Base-by-base conservation (phyloP, 257 asterid genomes). In the Anisodus acutangulus region DNA sequence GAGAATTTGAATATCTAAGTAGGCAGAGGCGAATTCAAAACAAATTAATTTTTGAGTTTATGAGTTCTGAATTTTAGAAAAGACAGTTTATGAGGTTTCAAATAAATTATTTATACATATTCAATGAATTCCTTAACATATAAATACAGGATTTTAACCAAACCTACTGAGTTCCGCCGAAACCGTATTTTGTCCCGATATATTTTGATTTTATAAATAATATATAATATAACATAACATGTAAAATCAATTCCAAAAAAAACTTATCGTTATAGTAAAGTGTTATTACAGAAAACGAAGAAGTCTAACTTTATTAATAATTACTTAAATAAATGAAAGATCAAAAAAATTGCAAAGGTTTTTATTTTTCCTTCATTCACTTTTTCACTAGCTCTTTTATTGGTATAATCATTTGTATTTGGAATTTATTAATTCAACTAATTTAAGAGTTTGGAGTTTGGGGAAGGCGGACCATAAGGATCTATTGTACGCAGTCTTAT, bases 31-130 rank as follows among this genome's bases (percentile, higher is more conserved):
- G 9, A 1, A 62, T n/a, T 55, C 0, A 31, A 9, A 64, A 66
- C 26, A 22, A 1, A 31, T 31, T 31, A 31, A 31, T 31, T 19
- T 19, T 72, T 0, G 0, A 47, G 0, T 0, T 72, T 72, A 45
- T 45, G 1, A 1, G 11, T 71, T 45, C 6, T 5, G 8, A 1
- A n/a, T 71, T 71, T n/a, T 43, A 17, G 10, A 2, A 63, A 37
- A 15, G 2, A 1, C 0, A 0, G 0, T 7, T 15, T 68, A 68
- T 13, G 1, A 0, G 5, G n/a, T 68, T 68, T 13, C 0, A 0
- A 7, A 67, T 7, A 3, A 66, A 37, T 35, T 13, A 37, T 68
- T 15, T 68, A 39, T 37, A 2, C 1, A 17, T 70, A 45, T 71
- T 71, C 2, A 9, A 5, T n/a, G 3, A 19, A 45, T 45, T 45